phyloP scores from a whole-genome alignment of 2,329 filamentous ascomycete genomes.

The Coniochaeta hoffmannii region DNA sequence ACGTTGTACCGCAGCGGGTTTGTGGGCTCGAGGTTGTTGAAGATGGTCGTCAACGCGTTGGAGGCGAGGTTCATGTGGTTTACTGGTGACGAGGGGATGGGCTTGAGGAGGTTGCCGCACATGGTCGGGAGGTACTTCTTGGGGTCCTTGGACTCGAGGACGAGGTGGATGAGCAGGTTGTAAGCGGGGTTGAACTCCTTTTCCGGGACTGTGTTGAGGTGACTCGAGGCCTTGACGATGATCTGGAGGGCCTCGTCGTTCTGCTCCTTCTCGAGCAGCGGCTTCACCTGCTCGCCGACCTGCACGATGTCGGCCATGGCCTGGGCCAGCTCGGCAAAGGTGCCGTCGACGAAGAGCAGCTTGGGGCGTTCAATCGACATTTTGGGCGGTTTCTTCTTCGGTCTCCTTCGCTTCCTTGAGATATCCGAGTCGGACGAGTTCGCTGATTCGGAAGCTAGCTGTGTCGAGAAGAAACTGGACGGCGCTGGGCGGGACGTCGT shows the following conservation, averaged over 20 bases:
- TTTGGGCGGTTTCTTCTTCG: constrained; percentile 11
- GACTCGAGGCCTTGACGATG: constrained; percentile 71
- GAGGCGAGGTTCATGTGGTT: constrained; percentile 83
- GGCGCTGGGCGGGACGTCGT: neutral
- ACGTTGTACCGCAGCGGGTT: constrained; percentile 84
- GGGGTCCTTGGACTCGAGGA: constrained; percentile 76
- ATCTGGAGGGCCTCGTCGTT: constrained; percentile 87
- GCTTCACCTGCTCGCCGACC: constrained; percentile 67
- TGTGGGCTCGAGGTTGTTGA: constrained; percentile 78
- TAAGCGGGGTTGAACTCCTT: constrained; percentile 95
- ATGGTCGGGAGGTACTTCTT: constrained; percentile 81
- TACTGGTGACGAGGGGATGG: constrained; percentile 75
- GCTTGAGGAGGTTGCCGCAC: constrained; percentile 83
- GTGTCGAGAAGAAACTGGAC: neutral
- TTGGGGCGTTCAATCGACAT: constrained; percentile 40
- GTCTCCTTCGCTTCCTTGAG: neutral
- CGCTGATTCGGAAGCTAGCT: neutral
- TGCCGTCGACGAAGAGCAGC: constrained; percentile 77
- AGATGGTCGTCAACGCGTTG: constrained; percentile 86
- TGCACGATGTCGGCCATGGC: constrained; percentile 96
- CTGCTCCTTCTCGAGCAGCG: constrained; percentile 64
- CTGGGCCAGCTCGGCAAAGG: constrained; percentile 84
- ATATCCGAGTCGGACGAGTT: neutral
- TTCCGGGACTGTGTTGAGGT: constrained; percentile 80
- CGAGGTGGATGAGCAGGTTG: constrained; percentile 92